Evolutionary conservation across 1,284 basidiomycete genomes (phyloP).

Genomic region (Singerocomus rubriflavus): DNA sequence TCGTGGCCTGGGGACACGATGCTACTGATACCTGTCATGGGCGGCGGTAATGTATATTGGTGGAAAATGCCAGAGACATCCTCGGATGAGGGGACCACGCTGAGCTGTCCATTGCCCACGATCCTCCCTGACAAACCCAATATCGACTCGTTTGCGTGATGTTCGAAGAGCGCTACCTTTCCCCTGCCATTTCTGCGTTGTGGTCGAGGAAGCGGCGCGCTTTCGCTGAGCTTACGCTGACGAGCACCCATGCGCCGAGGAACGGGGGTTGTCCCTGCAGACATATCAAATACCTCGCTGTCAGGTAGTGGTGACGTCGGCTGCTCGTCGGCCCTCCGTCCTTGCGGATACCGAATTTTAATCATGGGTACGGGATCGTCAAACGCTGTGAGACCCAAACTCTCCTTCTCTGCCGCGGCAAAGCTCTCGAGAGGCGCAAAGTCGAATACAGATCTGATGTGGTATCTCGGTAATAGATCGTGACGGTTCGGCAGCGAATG

Average conservation of each 20-base stretch:
- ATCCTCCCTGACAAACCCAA: slow-evolving; percentile 44
- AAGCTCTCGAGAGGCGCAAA: slow-evolving; percentile 82
- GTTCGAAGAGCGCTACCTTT: slow-evolving; percentile 93
- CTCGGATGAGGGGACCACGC: slow-evolving; percentile 30
- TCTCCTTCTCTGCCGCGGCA: slow-evolving; percentile 67
- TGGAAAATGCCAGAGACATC: slow-evolving; percentile 22
- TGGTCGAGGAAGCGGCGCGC: slow-evolving; percentile 60
- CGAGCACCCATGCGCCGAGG: slow-evolving; percentile 44
- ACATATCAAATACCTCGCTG: slow-evolving; percentile 22
- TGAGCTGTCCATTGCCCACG: slow-evolving; percentile 32
- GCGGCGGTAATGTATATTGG: slow-evolving; percentile 13
- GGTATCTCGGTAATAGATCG: slow-evolving; percentile 53
- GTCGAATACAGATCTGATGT: slow-evolving; percentile 65
- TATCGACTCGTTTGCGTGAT: slow-evolving; percentile 47
- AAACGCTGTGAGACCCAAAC: slow-evolving; percentile 49
- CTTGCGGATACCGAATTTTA: slow-evolving; percentile 24
- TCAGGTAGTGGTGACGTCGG: slow-evolving; percentile 1
- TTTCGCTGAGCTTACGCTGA: slow-evolving; percentile 83
- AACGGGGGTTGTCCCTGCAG: slow-evolving; percentile 19
- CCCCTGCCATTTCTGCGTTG: slow-evolving; percentile 69
- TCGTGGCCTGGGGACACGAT: slow-evolving; percentile 67
- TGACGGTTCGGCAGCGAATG: slow-evolving; percentile 22
- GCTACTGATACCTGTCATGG: slow-evolving; percentile 25
- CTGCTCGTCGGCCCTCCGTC: slow-evolving; percentile 7
- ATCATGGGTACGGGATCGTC: slow-evolving; percentile 24